Evolutionary conservation across 179 eudicot genomes (phyloP).

Genomic region (Vitellaria paradoxa): DNA sequence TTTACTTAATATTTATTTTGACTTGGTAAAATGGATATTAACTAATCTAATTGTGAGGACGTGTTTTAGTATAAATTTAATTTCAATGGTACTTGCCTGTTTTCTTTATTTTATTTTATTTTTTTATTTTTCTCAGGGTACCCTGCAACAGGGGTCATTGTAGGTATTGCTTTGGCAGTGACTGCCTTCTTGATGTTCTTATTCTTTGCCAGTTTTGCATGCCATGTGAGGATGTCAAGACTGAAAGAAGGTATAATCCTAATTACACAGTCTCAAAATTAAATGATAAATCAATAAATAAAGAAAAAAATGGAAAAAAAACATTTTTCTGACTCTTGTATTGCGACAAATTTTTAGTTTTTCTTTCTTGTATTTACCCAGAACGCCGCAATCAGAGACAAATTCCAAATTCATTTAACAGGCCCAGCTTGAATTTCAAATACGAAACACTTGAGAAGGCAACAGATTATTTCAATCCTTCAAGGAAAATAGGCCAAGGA

Average conservation of each 20-base stretch:
- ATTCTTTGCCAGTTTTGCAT: slow-evolving; percentile 29
- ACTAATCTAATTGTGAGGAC: no score
- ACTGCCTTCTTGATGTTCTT: slow-evolving; percentile 33
- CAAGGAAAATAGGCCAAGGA: slow-evolving; percentile 58
- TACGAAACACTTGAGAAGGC: slow-evolving; percentile 60
- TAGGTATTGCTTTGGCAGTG: slow-evolving; percentile 32
- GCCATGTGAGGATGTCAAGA: slow-evolving; percentile 28
- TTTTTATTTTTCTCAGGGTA: slow-evolving; percentile 19
- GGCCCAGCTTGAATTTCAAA: slow-evolving; percentile 38
- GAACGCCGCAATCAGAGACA: slow-evolving; percentile 35
- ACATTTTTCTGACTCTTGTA: not conserved
- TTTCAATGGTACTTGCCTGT: no score
- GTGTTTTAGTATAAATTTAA: no score
- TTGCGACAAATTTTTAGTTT: not conserved
- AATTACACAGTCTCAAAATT: not conserved
- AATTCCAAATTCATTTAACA: slow-evolving; percentile 35
- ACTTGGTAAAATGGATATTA: no score
- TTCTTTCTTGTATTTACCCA: slow-evolving; percentile 9
- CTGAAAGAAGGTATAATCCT: slow-evolving; percentile 32
- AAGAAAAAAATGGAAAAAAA: not conserved
- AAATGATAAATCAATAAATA: not conserved
- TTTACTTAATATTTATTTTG: no score
- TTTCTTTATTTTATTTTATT: not conserved
- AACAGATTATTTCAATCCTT: slow-evolving; percentile 45
- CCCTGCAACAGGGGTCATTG: slow-evolving; percentile 15